Percentiles rank a stretch among this genome's conserved stretches.
Evolutionary conservation across 2,329 filamentous ascomycete genomes (phyloP).

Genomic region (Diaporthe nobilis): DNA sequence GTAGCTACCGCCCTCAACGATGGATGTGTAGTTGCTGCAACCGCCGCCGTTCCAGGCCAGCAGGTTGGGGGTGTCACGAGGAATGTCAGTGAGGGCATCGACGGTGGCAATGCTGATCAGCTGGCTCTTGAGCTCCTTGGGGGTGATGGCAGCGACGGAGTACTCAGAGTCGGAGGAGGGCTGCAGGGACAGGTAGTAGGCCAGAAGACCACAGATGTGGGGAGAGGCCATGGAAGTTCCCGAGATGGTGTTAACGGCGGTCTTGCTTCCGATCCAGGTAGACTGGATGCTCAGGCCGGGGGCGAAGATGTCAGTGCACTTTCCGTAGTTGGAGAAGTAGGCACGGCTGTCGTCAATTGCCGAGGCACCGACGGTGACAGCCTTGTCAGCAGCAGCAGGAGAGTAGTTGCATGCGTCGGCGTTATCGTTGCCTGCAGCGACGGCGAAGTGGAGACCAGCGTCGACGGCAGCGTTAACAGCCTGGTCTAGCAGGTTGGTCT

Average conservation of each 20-base stretch:
- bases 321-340: conserved; percentile 99
- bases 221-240: conserved; percentile 99
- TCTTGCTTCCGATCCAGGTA: conserved; percentile 97
- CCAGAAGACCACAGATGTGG: conserved; percentile 94
- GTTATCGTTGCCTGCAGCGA: conserved; percentile 98
- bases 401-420: conserved; percentile 99
- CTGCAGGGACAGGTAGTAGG: conserved; percentile 98
- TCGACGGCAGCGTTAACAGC: conserved; percentile 95
- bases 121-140: conserved; percentile 92
- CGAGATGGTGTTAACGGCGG: conserved; percentile 98
- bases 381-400: conserved; percentile 90
- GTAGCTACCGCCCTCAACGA: conserved; percentile 82
- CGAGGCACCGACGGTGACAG: conserved; percentile 95
- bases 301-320: conserved; percentile 99
- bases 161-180: conserved; percentile 91
- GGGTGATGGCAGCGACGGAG: conserved; percentile 89
- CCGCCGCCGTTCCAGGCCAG: conserved; percentile 99
- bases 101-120: conserved; percentile 87
- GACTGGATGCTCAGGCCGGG: conserved; percentile 97
- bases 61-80: conserved; percentile 89
- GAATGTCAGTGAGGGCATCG: conserved; percentile 84
- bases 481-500: conserved; percentile 90
- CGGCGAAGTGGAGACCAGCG: conserved; percentile 95
- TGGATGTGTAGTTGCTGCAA: conserved; percentile 89
- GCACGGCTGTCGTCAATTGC: conserved; percentile 95